These are phyloP conservation scores for Oxytropis ochrocephala DNA, from an alignment of 306 rosid species.

Conservation along the genomic window DNA sequence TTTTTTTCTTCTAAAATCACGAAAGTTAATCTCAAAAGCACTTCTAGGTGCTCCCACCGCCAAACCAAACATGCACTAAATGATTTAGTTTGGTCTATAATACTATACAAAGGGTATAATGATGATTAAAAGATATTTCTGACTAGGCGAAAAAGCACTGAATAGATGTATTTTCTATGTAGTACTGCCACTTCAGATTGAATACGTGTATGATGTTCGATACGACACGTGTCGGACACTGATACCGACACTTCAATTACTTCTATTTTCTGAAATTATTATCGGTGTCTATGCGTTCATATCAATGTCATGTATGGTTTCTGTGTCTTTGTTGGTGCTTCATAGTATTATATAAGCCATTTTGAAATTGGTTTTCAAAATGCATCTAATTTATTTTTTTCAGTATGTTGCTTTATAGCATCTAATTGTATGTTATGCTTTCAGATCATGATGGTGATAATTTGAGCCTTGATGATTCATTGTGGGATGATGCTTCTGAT, in stretches of 20 bases:
- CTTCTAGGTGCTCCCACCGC: too few species aligned
- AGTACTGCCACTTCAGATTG: too few species aligned
- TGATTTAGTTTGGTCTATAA: neutral
- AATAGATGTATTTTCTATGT: neutral
- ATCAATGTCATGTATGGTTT: too few species aligned
- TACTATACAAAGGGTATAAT: neutral
- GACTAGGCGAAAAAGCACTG: neutral
- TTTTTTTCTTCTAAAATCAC: too few species aligned
- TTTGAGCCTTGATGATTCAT: slow-evolving; percentile 25
- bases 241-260: too few species aligned
- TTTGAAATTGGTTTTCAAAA: neutral
- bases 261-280: too few species aligned
- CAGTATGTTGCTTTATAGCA: neutral
- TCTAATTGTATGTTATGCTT: slow-evolving; percentile 13
- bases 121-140: neutral
- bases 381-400: neutral
- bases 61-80: too few species aligned
- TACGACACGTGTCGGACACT: too few species aligned
- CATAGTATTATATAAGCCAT: neutral
- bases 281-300: too few species aligned
- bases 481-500: slow-evolving; percentile 44
- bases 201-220: too few species aligned
- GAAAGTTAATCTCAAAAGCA: too few species aligned
- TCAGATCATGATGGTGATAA: slow-evolving; percentile 41
- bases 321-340: too few species aligned